Evolutionary conservation across 1,139 yeast genomes (phyloP), one percentile per base, ranked within the genome.

Genomic region (Taiozyma onychis): DNA sequence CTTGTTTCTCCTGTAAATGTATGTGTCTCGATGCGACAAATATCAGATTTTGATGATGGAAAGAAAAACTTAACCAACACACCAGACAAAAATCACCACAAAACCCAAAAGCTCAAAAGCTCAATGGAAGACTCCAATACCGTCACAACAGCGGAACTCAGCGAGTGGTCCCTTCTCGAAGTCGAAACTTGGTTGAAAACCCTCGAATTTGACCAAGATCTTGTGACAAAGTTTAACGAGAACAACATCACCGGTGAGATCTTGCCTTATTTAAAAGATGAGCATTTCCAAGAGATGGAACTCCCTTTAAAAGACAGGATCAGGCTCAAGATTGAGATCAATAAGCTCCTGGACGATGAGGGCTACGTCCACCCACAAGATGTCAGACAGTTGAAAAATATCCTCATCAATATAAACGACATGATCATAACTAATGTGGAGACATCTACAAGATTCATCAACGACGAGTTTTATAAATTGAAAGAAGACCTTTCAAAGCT

Each of bases 221-320:
- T 58, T 3, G 51, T 59, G 3, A 34, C 51, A 22, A 50, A 46
- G 39, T 79, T 85, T 56, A 67, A 75, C n/a, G 72, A 72, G 3
- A 75, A 85, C 63, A 79, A 79, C 55, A 81, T 85, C 44, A 81
- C 79, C 16, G 91, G 91, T 1, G 73, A 80, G 18, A 67, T 83
- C 13, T 66, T 85, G 44, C 82, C 86, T 1, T 81, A 76, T 54
- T 64, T 85, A 43, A 77, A 78, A 13, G 74, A 85, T 2, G 78
- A 77, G 9, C 88, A 85, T 62, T 72, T 85, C 47, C 72, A 73
- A 56, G 89, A 83, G 55, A 66, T 85, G 61, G 87, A 86, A 2
- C 69, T 80, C 1, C 53, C 55, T 8, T 57, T 80, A 44, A 65
- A 68, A 16, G 63, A 71, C 2, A 68, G 89, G 16, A 68, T 85